A percentile compares a stretch with the other conserved stretches of the same genome.
Conservation (phyloP, 169 alveolate species). For the Plasmodium adleri region DNA sequence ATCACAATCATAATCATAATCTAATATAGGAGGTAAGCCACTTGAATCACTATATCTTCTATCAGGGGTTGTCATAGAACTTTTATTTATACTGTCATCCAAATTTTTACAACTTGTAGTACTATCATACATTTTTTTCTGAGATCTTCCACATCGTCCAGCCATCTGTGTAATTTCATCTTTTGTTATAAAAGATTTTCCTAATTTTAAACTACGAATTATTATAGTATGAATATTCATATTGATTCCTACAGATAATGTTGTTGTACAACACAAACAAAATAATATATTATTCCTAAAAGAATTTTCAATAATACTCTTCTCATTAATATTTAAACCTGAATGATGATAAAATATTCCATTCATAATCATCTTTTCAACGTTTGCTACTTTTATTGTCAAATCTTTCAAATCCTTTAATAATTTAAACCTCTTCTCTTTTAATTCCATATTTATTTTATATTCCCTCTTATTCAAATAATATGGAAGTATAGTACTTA, state of each 20-base stretch:
- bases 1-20: constrained; percentile 60
- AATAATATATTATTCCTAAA: constrained; percentile 34
- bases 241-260: constrained; percentile 69
- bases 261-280: constrained; percentile 73
- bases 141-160: constrained; percentile 63
- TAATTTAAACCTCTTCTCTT: constrained; percentile 19
- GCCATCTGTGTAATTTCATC: constrained; percentile 57
- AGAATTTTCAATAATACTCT: constrained; percentile 48
- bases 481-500: constrained; percentile 31
- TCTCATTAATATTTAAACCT: constrained; percentile 30
- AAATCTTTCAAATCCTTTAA: constrained; percentile 25
- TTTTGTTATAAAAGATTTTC: constrained; percentile 28
- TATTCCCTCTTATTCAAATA: constrained; percentile 33
- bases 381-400: neutral
- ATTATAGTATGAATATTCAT: constrained; percentile 51
- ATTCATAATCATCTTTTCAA: constrained; percentile 45
- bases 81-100: neutral
- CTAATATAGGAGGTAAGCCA: neutral
- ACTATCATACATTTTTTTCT: neutral
- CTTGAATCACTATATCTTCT: too few relatives aligned
- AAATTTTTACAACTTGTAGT: neutral
- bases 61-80: neutral
- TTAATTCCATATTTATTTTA: constrained; percentile 9
- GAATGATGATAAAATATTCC: constrained; percentile 76
- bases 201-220: constrained; percentile 35